Evolutionary conservation across 495 filamentous ascomycete genomes (phyloP).

Genomic region (Xylaria grammica): DNA sequence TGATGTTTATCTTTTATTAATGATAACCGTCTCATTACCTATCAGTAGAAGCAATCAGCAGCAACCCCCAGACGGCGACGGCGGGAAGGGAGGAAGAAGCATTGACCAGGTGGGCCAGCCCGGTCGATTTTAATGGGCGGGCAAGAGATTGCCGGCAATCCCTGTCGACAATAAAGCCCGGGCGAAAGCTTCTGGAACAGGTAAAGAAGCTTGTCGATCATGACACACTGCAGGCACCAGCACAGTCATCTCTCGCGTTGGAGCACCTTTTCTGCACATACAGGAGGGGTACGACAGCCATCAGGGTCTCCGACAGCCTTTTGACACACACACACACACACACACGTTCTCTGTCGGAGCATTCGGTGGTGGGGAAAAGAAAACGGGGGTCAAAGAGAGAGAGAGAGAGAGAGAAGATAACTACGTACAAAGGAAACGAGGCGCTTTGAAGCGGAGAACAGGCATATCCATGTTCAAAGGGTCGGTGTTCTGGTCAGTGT

Average conservation of each 20-base stretch:
- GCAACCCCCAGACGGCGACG: background rate
- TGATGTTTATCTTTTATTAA: background rate
- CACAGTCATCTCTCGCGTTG: conserved; percentile 13
- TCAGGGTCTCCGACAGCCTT: background rate
- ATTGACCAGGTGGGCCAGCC: conserved; percentile 21
- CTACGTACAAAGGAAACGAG: too few species aligned
- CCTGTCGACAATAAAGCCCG: conserved; percentile 7
- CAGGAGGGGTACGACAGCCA: too few species aligned
- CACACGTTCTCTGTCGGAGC: too few species aligned
- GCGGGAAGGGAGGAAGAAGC: background rate
- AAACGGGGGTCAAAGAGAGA: too few species aligned
- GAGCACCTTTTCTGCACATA: background rate
- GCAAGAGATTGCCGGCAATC: conserved; percentile 4
- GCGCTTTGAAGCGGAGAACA: too few species aligned
- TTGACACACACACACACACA: background rate
- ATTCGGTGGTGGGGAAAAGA: too few species aligned
- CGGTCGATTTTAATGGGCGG: background rate
- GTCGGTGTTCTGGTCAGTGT: too few species aligned
- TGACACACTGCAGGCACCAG: conserved; percentile 18
- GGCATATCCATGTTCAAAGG: too few species aligned
- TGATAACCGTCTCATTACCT: background rate
- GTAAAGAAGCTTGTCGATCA: conserved; percentile 5
- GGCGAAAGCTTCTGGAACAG: conserved; percentile 22
- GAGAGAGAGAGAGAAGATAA: too few species aligned
- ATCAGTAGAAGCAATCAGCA: too few species aligned